Evolutionary conservation across 129 eudicot species (phyloP).

Genomic region (Artemisia annua): DNA sequence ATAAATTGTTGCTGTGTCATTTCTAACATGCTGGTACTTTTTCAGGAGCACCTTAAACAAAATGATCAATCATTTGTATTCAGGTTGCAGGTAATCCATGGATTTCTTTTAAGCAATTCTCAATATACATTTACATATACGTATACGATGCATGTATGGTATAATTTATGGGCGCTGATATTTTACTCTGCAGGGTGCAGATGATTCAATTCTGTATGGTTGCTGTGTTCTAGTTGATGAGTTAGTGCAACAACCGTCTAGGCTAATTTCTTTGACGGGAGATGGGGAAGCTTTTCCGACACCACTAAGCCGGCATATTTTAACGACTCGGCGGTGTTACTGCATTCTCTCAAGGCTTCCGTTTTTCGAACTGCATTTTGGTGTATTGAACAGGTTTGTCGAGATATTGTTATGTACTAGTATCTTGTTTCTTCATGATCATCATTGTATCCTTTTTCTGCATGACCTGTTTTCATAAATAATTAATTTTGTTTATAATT

Average conservation of each 20-base stretch:
- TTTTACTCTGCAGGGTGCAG: constrained; percentile 68
- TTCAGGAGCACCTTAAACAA: constrained; percentile 96
- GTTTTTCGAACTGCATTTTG: constrained; percentile 92
- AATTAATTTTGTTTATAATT: constrained; percentile 19
- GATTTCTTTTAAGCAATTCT: constrained; percentile 13
- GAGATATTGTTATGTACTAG: not conserved
- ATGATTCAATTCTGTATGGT: constrained; percentile 90
- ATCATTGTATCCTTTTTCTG: constrained; percentile 14
- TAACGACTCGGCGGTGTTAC: constrained; percentile 92
- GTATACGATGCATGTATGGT: too few species aligned
- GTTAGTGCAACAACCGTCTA: constrained; percentile 81
- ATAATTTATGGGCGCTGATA: constrained; percentile 4
- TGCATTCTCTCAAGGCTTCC: constrained; percentile 96
- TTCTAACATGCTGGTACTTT: constrained; percentile 31
- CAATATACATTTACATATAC: not conserved
- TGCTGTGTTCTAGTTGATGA: constrained; percentile 97
- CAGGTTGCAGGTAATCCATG: constrained; percentile 78
- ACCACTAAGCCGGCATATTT: constrained; percentile 65
- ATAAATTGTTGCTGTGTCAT: not conserved
- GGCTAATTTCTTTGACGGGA: constrained; percentile 71
- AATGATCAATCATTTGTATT: constrained; percentile 89
- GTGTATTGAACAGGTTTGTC: constrained; percentile 81
- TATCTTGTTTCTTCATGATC: constrained; percentile 6
- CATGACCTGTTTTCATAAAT: not conserved
- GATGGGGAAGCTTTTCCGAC: constrained; percentile 48